Conservation (phyloP, 2,329 filamentous ascomycete genomes). For the Claviceps maximensis region DNA sequence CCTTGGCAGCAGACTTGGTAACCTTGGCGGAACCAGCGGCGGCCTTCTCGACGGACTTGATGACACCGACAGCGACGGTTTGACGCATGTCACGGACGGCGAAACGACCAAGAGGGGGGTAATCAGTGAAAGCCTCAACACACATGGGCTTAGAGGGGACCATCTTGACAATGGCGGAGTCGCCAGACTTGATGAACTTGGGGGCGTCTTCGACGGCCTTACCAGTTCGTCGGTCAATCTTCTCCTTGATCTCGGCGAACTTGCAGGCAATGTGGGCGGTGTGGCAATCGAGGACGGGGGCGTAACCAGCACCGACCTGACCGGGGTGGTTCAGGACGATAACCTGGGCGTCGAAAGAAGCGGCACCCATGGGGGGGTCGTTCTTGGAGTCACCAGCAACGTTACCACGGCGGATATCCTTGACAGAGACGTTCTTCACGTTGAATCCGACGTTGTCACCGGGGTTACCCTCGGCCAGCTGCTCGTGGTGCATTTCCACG, state of each 20-base stretch:
- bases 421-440: constrained; percentile 99
- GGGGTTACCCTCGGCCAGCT: constrained; percentile 85
- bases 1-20: constrained; percentile 61
- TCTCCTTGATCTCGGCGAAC: constrained; percentile 98
- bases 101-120: constrained; percentile 99
- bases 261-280: constrained; percentile 99
- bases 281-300: constrained; percentile 98
- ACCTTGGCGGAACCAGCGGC: constrained; percentile 46
- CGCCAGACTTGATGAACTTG: constrained; percentile 99
- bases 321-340: constrained; percentile 99
- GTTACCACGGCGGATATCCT: constrained; percentile 99
- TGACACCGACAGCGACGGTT: constrained; percentile 87
- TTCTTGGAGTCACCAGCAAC: constrained; percentile 99
- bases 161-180: constrained; percentile 99
- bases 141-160: constrained; percentile 99
- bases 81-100: constrained; percentile 97
- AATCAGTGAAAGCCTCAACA: constrained; percentile 99
- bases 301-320: constrained; percentile 98
- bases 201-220: constrained; percentile 84
- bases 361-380: constrained; percentile 79
- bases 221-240: constrained; percentile 99
- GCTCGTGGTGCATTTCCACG: constrained; percentile 99
- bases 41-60: constrained; percentile 71
- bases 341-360: constrained; percentile 98
- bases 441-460: constrained; percentile 99